Conservation (phyloP, 768 basidiomycete genomes). For the Lanmaoa pseudosensibilis region DNA sequence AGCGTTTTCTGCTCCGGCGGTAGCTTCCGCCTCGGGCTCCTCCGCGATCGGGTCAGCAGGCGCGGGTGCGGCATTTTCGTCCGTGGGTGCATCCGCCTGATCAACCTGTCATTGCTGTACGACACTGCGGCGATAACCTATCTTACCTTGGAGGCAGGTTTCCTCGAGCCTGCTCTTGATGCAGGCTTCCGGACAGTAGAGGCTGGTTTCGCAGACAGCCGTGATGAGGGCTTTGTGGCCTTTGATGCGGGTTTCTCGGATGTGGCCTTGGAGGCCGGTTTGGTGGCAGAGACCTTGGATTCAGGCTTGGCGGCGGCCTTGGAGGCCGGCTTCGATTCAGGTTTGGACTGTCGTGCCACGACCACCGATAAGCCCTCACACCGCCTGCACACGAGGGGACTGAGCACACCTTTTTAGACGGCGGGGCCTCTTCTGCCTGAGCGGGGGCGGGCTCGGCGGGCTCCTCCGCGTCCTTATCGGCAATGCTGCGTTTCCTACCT, state of each 20-base stretch:
- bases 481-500: slow-evolving; percentile 56
- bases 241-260: slow-evolving; percentile 45
- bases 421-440: slow-evolving; percentile 45
- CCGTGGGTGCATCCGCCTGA: slow-evolving; percentile 37
- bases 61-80: slow-evolving; percentile 40
- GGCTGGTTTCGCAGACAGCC: slow-evolving; percentile 41
- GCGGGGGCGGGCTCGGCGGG: slow-evolving; percentile 36
- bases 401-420: slow-evolving; percentile 62
- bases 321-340: slow-evolving; percentile 34
- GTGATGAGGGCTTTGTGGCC: slow-evolving; percentile 41
- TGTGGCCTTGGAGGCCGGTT: slow-evolving; percentile 34
- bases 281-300: slow-evolving; percentile 31
- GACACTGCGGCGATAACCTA: neutral
- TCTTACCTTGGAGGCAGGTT: slow-evolving; percentile 61
- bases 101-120: neutral
- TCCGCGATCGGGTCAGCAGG: slow-evolving; percentile 53
- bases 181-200: slow-evolving; percentile 53
- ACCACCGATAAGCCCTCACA: neutral
- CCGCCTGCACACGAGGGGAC: slow-evolving; percentile 2
- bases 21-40: slow-evolving; percentile 49
- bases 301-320: slow-evolving; percentile 33
- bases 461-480: slow-evolving; percentile 41
- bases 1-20: slow-evolving; percentile 38
- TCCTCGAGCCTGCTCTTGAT: slow-evolving; percentile 59
- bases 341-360: slow-evolving; percentile 39